Evolutionary conservation across 1,284 basidiomycete genomes (phyloP).

Genomic region (Microbotryum scabiosae): DNA sequence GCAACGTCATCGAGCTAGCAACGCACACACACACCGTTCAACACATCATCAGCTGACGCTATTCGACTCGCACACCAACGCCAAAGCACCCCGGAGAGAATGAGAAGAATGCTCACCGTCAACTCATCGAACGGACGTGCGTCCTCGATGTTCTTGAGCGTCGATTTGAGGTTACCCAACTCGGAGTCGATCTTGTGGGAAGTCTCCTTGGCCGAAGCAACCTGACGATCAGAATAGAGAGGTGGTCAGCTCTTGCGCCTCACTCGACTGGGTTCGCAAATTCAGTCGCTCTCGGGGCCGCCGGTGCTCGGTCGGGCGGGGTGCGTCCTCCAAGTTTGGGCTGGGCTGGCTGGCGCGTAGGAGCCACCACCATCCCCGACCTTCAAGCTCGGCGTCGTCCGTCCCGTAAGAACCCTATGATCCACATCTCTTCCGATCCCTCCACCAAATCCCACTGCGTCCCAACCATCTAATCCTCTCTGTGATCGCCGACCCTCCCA

Average conservation of each 20-base stretch:
- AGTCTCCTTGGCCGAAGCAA: constrained; percentile 84
- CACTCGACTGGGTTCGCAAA: background rate
- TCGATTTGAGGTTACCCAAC: constrained; percentile 83
- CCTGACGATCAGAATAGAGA: constrained; percentile 46
- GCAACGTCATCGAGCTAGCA: constrained; percentile 76
- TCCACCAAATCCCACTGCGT: no score
- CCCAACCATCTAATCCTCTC: no score
- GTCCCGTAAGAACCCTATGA: no score
- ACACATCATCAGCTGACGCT: background rate
- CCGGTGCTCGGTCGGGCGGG: no score
- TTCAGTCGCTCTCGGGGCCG: background rate
- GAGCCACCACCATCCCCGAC: no score
- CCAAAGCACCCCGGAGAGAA: background rate
- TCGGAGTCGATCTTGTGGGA: constrained; percentile 86
- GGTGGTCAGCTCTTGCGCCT: background rate
- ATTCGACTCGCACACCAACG: background rate
- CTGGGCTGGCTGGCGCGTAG: background rate
- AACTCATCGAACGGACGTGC: constrained; percentile 97
- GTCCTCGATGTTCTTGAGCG: constrained; percentile 94
- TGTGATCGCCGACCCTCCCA: no score
- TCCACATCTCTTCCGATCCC: no score
- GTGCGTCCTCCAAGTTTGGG: background rate
- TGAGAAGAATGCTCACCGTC: constrained; percentile 52
- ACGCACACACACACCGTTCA: background rate
- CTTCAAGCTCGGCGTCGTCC: no score